Base-by-base conservation (phyloP, 2,329 filamentous ascomycete genomes). In the Colletotrichum filicis region DNA sequence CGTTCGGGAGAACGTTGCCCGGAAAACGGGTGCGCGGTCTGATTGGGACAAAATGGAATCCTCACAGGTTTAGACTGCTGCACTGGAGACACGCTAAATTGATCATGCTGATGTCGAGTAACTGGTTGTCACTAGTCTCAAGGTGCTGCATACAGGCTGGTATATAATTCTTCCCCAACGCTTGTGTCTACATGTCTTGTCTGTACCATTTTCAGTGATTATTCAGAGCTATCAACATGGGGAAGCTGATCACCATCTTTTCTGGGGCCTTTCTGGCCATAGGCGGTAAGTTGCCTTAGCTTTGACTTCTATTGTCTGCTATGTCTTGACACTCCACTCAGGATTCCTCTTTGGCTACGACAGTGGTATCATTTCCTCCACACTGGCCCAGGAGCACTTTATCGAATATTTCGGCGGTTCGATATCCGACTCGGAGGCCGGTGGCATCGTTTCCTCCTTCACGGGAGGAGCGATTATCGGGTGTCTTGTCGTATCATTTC, bases 311-410 rank as follows among this genome's bases (percentile, higher is more conserved):
- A 26, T 26, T 26, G 24, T 26, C 24, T 26, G 24, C 4, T 3
- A 26, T 26, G 24, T 26, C 24, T 26, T 26, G 24, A 26, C 24
- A 26, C 24, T 26, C 24, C 24, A 4, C 24, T 26, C 24, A 57
- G 77, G 77, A 71, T 79, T 79, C 68, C 76, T 79, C 11, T 79
- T 87, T 56, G 86, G 86, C 28, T 87, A 87, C 76, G 86, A 88
- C 68, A 86, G 84, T 1, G 85, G 85, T 52, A 82, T 87, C 56
- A 80, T 87, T 53, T 85, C 83, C 22, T 79, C 77, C 9, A 78
- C 76, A 24, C 77, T 79, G 58, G 75, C 76, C 28, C 75, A 78
- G 3, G 73, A 74, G 5, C 69, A 74, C 28, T 79, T 79, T 5
- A 84, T 85, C 79, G 80, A 83, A 63, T 84, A 83, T 32, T 87